These are phyloP conservation scores for Naganishia antarctica DNA, from an alignment of 768 basidiomycete species.

Conservation along the genomic window DNA sequence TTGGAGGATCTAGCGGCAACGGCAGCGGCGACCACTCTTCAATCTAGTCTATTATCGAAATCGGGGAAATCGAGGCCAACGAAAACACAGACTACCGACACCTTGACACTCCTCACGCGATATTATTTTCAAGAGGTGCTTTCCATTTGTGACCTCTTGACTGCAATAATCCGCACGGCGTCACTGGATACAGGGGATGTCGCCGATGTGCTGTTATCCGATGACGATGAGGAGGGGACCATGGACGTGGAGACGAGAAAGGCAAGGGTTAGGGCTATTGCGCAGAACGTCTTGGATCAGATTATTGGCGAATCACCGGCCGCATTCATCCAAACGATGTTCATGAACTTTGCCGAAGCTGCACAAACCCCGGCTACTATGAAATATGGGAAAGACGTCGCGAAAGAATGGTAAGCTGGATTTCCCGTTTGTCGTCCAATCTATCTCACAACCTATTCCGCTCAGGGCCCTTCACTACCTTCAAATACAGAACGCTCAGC, in stretches of 20 bases:
- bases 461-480: constrained; percentile 26
- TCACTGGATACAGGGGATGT: background rate
- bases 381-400: constrained; percentile 21
- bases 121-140: constrained; percentile 26
- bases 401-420: constrained; percentile 14
- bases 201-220: background rate
- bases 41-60: constrained; percentile 9
- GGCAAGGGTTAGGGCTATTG: constrained; percentile 1
- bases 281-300: background rate
- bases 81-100: background rate
- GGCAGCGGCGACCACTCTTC: constrained; percentile 7
- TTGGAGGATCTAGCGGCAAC: constrained; percentile 11
- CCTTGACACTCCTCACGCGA: constrained; percentile 14
- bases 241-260: constrained; percentile 10
- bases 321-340: constrained; percentile 12
- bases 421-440: too few species aligned
- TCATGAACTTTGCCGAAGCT: constrained; percentile 23
- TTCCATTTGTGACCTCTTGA: constrained; percentile 17
- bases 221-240: background rate
- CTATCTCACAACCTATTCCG: too few species aligned
- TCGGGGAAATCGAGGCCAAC: constrained; percentile 7
- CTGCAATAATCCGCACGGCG: constrained; percentile 7
- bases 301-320: constrained; percentile 11
- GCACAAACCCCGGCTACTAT: constrained; percentile 18
- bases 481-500: constrained; percentile 20